Evolutionary conservation across 305 asterid genomes (phyloP).

Genomic region (Solanum hybrid): DNA sequence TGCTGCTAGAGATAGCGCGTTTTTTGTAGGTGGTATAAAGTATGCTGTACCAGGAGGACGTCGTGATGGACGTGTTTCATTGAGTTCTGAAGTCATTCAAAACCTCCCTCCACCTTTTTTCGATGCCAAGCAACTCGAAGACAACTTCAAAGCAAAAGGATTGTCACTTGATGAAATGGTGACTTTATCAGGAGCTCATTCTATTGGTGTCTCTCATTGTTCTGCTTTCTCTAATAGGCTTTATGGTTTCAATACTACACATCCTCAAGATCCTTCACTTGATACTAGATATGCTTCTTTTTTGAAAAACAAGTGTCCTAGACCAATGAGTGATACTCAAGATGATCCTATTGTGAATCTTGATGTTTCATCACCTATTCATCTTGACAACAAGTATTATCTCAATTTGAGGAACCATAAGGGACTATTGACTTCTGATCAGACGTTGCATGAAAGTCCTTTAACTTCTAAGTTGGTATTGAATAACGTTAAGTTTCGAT

Average conservation of each 20-base stretch:
- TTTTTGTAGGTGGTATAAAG: constrained; percentile 13
- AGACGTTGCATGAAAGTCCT: constrained; percentile 9
- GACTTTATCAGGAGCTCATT: constrained; percentile 32
- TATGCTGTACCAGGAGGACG: constrained; percentile 30
- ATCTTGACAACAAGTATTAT: constrained; percentile 26
- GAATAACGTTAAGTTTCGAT: constrained; percentile 4
- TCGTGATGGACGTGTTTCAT: constrained; percentile 20
- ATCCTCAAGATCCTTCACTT: constrained; percentile 17
- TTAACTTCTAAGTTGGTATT: constrained; percentile 17
- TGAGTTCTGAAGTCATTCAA: constrained; percentile 4
- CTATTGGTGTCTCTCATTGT: constrained; percentile 23
- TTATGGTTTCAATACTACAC: constrained; percentile 14
- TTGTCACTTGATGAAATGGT: constrained; percentile 26
- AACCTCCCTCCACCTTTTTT: constrained; percentile 21
- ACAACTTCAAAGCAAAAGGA: constrained; percentile 19
- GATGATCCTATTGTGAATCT: constrained; percentile 10
- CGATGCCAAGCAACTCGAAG: constrained; percentile 8
- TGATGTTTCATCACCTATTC: constrained; percentile 28
- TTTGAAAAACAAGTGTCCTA: constrained; percentile 12
- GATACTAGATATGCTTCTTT: constrained; percentile 5
- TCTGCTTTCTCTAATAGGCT: constrained; percentile 13
- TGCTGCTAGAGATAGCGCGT: constrained; percentile 30
- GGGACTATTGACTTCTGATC: constrained; percentile 27
- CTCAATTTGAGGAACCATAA: constrained; percentile 1
- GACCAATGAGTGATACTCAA: not conserved